phyloP scores from a whole-genome alignment of 805 yeast genomes.

The Diddensiella santjacobensis region DNA sequence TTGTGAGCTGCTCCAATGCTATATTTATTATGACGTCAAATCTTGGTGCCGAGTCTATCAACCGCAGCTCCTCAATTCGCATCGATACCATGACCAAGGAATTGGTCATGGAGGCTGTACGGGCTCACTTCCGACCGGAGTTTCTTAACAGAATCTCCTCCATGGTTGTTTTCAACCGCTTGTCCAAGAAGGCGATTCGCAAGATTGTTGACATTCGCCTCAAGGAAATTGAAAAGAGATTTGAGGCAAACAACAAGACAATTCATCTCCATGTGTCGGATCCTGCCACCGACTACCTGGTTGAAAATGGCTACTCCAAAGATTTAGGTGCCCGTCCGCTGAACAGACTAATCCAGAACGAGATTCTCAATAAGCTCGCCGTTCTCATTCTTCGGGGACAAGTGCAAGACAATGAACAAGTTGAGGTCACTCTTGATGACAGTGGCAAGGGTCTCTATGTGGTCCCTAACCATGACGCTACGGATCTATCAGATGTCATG shows the following conservation, averaged over 20 bases:
- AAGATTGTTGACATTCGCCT: conserved; percentile 87
- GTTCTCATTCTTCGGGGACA: conserved; percentile 84
- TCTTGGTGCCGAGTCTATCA: conserved; percentile 89
- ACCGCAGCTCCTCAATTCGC: conserved; percentile 53
- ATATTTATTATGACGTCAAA: conserved; percentile 96
- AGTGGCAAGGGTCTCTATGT: conserved; percentile 62
- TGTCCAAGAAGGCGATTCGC: conserved; percentile 85
- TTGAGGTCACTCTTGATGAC: conserved; percentile 51
- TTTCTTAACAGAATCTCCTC: conserved; percentile 94
- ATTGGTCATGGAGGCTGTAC: conserved; percentile 77
- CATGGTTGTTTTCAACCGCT: conserved; percentile 86
- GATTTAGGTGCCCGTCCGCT: conserved; percentile 97
- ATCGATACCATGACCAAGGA: conserved; percentile 67
- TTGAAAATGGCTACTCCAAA: conserved; percentile 82
- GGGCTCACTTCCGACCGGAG: conserved; percentile 93
- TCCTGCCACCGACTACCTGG: conserved; percentile 75
- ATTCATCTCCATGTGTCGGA: conserved; percentile 69
- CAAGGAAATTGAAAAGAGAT: conserved; percentile 78
- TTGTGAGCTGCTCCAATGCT: conserved; percentile 87
- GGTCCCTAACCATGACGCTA: conserved; percentile 79
- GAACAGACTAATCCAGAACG: conserved; percentile 79
- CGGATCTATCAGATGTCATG: conserved; percentile 34
- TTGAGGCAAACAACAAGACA: conserved; percentile 77
- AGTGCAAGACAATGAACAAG: conserved; percentile 81
- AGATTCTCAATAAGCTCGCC: conserved; percentile 83